Evolutionary conservation across 148 eudicot species (phyloP).

Genomic region (Diospyros kaki): DNA sequence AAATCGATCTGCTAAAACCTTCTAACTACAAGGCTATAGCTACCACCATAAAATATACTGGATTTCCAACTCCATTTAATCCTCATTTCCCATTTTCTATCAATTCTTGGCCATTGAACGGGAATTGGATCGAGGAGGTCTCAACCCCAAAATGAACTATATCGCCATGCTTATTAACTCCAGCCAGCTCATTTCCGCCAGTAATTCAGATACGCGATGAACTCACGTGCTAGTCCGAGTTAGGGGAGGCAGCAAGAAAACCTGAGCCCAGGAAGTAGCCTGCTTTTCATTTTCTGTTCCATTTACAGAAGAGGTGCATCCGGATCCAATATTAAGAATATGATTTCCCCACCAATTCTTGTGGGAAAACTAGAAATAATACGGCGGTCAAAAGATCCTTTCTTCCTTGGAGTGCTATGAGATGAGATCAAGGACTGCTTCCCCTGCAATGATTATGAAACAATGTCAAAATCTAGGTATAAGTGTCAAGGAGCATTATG

Average conservation of each 20-base stretch:
- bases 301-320: background rate
- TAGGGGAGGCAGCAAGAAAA: background rate
- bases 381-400: background rate
- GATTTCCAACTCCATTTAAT: background rate
- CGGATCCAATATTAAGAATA: background rate
- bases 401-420: slow-evolving; percentile 20
- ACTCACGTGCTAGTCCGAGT: background rate
- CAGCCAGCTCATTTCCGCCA: background rate
- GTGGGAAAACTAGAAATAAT: background rate
- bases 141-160: background rate
- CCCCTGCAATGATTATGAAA: slow-evolving; percentile 53
- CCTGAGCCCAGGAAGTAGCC: background rate
- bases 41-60: background rate
- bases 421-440: slow-evolving; percentile 63
- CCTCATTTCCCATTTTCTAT: background rate
- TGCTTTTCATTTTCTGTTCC: slow-evolving; percentile 8
- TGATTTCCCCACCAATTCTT: background rate
- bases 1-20: background rate
- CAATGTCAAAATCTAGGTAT: background rate
- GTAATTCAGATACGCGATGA: background rate
- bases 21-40: slow-evolving; percentile 1
- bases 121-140: background rate
- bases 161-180: background rate
- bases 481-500: background rate
- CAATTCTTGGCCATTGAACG: background rate